Conservation (phyloP, 2,329 filamentous ascomycete genomes). For the Aspergillus tamarii region DNA sequence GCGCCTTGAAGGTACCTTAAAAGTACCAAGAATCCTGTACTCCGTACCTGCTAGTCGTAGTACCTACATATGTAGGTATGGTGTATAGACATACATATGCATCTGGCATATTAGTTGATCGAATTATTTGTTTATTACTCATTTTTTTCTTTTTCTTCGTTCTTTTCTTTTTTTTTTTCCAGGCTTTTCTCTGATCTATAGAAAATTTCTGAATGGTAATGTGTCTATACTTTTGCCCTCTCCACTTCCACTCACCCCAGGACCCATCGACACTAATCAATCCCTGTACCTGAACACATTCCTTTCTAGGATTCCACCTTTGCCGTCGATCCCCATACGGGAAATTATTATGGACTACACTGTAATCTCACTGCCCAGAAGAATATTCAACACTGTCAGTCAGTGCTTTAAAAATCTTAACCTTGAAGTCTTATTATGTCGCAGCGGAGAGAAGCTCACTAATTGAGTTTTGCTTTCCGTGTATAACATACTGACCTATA, state of each 20-base stretch:
- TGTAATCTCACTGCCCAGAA: neutral
- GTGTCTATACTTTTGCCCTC: neutral
- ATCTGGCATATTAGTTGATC: neutral
- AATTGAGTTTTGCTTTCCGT: neutral
- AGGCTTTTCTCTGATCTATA: neutral
- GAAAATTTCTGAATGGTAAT: neutral
- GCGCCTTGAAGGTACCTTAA: neutral
- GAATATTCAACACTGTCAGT: neutral
- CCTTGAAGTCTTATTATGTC: neutral
- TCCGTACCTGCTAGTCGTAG: too few species aligned
- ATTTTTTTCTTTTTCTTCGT: neutral
- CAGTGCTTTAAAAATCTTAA: neutral
- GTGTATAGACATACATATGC: slow-evolving; percentile 5
- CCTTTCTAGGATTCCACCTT: neutral
- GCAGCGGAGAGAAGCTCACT: neutral
- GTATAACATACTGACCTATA: neutral
- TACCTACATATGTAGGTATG: neutral
- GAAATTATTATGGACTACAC: neutral
- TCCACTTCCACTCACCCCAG: slow-evolving; percentile 1
- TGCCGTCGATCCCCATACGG: neutral
- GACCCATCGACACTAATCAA: slow-evolving; percentile 4
- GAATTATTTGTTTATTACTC: neutral
- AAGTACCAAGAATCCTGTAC: neutral
- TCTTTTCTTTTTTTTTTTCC: neutral
- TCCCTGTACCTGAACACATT: slow-evolving; percentile 8